Percentiles rank a stretch among this genome's conserved stretches.
Conservation (phyloP, 768 basidiomycete genomes). For the Boletus edulis region DNA sequence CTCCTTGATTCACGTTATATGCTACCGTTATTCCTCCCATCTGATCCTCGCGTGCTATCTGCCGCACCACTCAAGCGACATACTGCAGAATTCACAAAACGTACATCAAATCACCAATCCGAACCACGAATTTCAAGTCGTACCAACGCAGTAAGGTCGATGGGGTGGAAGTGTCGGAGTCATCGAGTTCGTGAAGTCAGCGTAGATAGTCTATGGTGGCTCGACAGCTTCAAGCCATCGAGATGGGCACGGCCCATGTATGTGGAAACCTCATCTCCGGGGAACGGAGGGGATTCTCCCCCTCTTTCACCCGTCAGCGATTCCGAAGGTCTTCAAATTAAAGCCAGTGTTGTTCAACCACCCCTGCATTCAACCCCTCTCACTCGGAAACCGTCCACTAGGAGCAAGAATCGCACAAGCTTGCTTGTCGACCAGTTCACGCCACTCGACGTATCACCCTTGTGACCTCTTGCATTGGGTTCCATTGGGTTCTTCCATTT, state of each 20-base stretch:
- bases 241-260: slow-evolving; percentile 52
- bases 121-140: slow-evolving; percentile 40
- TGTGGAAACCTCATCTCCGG: slow-evolving; percentile 34
- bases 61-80: slow-evolving; percentile 53
- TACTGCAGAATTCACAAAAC: slow-evolving; percentile 18
- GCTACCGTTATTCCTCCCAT: slow-evolving; percentile 84
- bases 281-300: slow-evolving; percentile 27
- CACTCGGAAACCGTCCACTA: slow-evolving; percentile 62
- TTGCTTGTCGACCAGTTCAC: slow-evolving; percentile 33
- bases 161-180: slow-evolving; percentile 60
- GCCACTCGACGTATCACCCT: slow-evolving; percentile 14
- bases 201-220: slow-evolving; percentile 59
- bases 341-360: slow-evolving; percentile 35
- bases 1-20: slow-evolving; percentile 90
- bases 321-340: slow-evolving; percentile 31
- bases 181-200: slow-evolving; percentile 61
- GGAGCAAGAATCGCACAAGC: slow-evolving; percentile 55
- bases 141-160: slow-evolving; percentile 38
- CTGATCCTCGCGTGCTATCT: slow-evolving; percentile 73
- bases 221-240: slow-evolving; percentile 58
- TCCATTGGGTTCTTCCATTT: slow-evolving; percentile 1
- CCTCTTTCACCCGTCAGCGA: slow-evolving; percentile 34
- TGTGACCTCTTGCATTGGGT: slow-evolving; percentile 2
- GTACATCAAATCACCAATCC: slow-evolving; percentile 16
- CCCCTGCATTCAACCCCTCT: slow-evolving; percentile 46